These are phyloP conservation scores for Saccharomycopsis lassenensis DNA, from an alignment of 805 yeast genomes.

Conservation along the genomic window DNA sequence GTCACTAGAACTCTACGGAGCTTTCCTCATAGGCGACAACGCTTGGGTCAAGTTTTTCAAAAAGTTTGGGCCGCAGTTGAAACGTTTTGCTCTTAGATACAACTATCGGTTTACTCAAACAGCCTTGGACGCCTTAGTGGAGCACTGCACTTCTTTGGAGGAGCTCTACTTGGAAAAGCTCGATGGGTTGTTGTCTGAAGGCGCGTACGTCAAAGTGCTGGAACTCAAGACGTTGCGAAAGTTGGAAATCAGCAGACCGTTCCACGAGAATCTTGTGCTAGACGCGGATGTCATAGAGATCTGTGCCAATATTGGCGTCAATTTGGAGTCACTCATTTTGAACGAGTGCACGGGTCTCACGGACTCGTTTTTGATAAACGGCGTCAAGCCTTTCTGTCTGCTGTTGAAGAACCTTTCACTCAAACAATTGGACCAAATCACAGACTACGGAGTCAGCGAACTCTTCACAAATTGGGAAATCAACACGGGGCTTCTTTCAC, in stretches of 20 bases:
- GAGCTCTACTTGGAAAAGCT: conserved; percentile 53
- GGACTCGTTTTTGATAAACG: conserved; percentile 48
- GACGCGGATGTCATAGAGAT: conserved; percentile 59
- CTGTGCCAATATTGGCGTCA: conserved; percentile 50
- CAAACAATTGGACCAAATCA: conserved; percentile 47
- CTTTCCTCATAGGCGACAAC: conserved; percentile 67
- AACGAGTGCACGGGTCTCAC: conserved; percentile 70
- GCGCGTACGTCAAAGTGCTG: conserved; percentile 53
- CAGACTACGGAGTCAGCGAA: conserved; percentile 53
- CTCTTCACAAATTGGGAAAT: conserved; percentile 46
- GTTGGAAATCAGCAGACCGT: conserved; percentile 61
- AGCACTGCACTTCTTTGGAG: conserved; percentile 50
- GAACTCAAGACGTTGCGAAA: conserved; percentile 42
- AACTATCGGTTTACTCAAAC: conserved; percentile 75
- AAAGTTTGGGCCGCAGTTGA: conserved; percentile 40
- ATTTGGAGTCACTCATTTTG: conserved; percentile 44
- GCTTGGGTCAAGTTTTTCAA: conserved; percentile 75
- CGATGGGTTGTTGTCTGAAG: conserved; percentile 55
- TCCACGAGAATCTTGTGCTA: conserved; percentile 48
- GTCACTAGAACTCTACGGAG: conserved; percentile 69
- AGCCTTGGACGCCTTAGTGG: conserved; percentile 51
- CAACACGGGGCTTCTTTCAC: conserved; percentile 47
- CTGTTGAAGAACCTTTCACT: conserved; percentile 50
- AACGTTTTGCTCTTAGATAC: conserved; percentile 53
- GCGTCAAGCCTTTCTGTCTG: conserved; percentile 47